Evolutionary conservation across 805 yeast genomes (phyloP).

Genomic region (Starmerella cellae): DNA sequence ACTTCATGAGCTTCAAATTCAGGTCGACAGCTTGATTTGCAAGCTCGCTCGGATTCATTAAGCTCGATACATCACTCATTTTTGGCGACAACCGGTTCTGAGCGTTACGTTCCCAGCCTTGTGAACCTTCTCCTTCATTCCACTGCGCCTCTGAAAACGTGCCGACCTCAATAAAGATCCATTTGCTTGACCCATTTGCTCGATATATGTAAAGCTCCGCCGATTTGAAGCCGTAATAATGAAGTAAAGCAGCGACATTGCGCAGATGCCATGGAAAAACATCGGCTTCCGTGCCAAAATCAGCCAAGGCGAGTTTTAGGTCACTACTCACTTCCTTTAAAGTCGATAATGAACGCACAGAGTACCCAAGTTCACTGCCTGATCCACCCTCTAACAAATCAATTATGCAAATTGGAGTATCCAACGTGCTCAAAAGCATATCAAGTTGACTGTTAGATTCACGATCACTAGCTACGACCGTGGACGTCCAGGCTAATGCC

Average conservation of each 20-base stretch:
- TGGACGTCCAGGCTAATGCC: constrained; percentile 32
- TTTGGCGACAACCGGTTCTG: constrained; percentile 66
- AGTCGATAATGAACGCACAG: neutral
- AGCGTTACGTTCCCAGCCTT: constrained; percentile 86
- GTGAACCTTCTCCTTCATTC: constrained; percentile 32
- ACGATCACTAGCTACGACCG: neutral
- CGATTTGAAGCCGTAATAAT: constrained; percentile 26
- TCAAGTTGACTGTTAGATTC: constrained; percentile 1
- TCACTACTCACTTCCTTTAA: neutral
- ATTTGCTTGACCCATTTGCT: constrained; percentile 18
- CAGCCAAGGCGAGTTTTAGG: constrained; percentile 13
- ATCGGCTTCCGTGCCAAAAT: constrained; percentile 31
- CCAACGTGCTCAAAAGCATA: neutral
- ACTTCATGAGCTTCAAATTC: constrained; percentile 84
- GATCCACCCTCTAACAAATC: too few relatives aligned
- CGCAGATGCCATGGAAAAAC: constrained; percentile 35
- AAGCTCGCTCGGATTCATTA: constrained; percentile 66
- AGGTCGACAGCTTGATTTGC: constrained; percentile 89
- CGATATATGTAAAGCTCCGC: constrained; percentile 31
- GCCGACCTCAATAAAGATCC: constrained; percentile 22
- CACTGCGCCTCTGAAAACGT: constrained; percentile 8
- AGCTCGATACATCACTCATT: constrained; percentile 63
- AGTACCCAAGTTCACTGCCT: neutral
- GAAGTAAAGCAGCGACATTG: constrained; percentile 42
- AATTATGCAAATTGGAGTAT: constrained; percentile 8